Conservation (phyloP, 768 basidiomycete species). For the Dioszegia hungarica region DNA sequence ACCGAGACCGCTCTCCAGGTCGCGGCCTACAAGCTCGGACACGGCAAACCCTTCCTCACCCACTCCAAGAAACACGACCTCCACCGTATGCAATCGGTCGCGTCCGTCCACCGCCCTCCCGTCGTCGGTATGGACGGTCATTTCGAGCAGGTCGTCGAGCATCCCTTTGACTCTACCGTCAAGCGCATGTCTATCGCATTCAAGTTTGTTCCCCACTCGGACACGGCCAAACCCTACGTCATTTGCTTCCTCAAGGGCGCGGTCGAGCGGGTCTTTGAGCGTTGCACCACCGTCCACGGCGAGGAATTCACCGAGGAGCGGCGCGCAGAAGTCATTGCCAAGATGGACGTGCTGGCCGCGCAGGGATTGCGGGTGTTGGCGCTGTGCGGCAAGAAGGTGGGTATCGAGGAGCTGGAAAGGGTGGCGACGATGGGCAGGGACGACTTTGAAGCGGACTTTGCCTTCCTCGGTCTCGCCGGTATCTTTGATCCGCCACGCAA, state of each 20-base stretch:
- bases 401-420: slow-evolving; percentile 43
- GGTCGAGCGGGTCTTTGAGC: slow-evolving; percentile 56
- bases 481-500: slow-evolving; percentile 59
- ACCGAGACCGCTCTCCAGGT: slow-evolving; percentile 59
- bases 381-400: slow-evolving; percentile 49
- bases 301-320: slow-evolving; percentile 36
- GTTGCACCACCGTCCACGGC: slow-evolving; percentile 49
- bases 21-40: slow-evolving; percentile 55
- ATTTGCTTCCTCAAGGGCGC: slow-evolving; percentile 49
- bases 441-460: slow-evolving; percentile 54
- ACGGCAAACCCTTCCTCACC: slow-evolving; percentile 51
- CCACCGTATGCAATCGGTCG: slow-evolving; percentile 7
- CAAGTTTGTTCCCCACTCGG: slow-evolving; percentile 21
- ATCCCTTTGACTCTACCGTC: slow-evolving; percentile 56
- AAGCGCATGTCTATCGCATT: slow-evolving; percentile 55
- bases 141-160: slow-evolving; percentile 50
- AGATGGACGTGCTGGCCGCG: slow-evolving; percentile 47
- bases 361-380: slow-evolving; percentile 51
- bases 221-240: slow-evolving; percentile 17
- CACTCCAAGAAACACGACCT: slow-evolving; percentile 19
- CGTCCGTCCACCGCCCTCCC: slow-evolving; percentile 9
- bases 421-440: slow-evolving; percentile 49
- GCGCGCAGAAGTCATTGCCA: slow-evolving; percentile 32
- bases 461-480: slow-evolving; percentile 58
- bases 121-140: slow-evolving; percentile 27